Conservation (phyloP, 805 yeast species). For the Clavispora asparagi region DNA sequence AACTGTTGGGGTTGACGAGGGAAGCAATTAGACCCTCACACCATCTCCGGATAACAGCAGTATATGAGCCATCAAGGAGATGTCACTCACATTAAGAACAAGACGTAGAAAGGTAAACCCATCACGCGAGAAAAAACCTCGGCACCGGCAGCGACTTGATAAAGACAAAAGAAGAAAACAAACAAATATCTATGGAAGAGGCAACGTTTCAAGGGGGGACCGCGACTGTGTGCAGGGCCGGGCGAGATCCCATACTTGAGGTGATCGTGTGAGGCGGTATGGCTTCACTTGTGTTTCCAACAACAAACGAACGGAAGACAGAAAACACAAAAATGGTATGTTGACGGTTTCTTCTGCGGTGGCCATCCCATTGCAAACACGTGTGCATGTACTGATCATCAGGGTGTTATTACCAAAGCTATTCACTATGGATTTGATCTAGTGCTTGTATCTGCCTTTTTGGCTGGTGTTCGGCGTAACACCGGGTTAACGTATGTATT, state of each 20-base stretch:
- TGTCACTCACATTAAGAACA: too few relatives aligned
- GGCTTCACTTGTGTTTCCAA: background rate
- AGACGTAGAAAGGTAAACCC: background rate
- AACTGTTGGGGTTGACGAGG: too few relatives aligned
- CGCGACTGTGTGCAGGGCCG: background rate
- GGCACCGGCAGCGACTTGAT: background rate
- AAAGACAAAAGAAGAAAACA: background rate
- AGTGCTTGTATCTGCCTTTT: constrained; percentile 51
- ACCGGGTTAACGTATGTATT: constrained; percentile 50
- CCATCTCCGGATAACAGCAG: too few relatives aligned
- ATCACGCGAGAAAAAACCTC: background rate
- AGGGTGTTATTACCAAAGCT: constrained; percentile 32
- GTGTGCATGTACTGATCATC: constrained; percentile 5
- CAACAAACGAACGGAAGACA: background rate
- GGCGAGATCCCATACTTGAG: background rate
- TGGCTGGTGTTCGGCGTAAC: constrained; percentile 53
- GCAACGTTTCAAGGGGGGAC: background rate
- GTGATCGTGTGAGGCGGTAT: background rate
- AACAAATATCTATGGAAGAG: background rate
- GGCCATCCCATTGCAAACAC: background rate
- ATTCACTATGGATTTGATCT: constrained; percentile 57
- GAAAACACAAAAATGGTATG: background rate
- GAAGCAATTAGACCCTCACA: too few relatives aligned
- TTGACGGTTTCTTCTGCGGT: background rate
- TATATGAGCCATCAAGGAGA: too few relatives aligned